These are phyloP conservation scores for Erucastrum elatum DNA, from an alignment of 345 rosid species.

Conservation along the genomic window DNA sequence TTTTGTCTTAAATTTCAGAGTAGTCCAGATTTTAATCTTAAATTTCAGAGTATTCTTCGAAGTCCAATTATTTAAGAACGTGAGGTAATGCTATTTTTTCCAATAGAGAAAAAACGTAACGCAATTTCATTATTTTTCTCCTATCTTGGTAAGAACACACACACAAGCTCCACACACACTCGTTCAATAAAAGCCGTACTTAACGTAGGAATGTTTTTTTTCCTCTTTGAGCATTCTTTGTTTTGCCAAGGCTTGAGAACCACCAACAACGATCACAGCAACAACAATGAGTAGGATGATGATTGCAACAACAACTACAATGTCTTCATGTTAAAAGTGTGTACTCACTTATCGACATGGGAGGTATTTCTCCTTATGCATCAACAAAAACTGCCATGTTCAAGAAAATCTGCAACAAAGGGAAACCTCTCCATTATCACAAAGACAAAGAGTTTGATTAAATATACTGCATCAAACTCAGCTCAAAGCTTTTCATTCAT, in stretches of 20 bases:
- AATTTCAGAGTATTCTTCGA: too few species aligned
- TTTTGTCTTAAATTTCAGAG: too few species aligned
- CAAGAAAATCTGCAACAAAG: constrained; percentile 59
- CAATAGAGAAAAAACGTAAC: too few species aligned
- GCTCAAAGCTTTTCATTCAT: not conserved
- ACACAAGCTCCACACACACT: constrained; percentile 2
- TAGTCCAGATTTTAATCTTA: too few species aligned
- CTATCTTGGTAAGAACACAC: constrained; percentile 3
- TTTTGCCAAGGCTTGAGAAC: constrained; percentile 80
- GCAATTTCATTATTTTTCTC: too few species aligned
- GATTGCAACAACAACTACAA: constrained; percentile 47
- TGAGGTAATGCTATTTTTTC: too few species aligned
- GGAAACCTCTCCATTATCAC: constrained; percentile 1
- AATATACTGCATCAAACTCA: not conserved
- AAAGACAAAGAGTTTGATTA: not conserved
- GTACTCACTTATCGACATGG: constrained; percentile 57
- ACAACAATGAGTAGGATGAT: constrained; percentile 79
- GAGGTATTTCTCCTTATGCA: constrained; percentile 92
- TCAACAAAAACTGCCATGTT: constrained; percentile 98
- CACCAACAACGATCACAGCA: constrained; percentile 66
- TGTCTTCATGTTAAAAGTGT: not conserved
- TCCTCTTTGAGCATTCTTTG: constrained; percentile 52
- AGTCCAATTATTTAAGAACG: too few species aligned
- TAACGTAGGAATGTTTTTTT: not conserved
- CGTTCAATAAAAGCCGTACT: constrained; percentile 15